These are phyloP conservation scores for Mytilinidion resinicola DNA, from an alignment of 495 filamentous ascomycete genomes.

Conservation along the genomic window DNA sequence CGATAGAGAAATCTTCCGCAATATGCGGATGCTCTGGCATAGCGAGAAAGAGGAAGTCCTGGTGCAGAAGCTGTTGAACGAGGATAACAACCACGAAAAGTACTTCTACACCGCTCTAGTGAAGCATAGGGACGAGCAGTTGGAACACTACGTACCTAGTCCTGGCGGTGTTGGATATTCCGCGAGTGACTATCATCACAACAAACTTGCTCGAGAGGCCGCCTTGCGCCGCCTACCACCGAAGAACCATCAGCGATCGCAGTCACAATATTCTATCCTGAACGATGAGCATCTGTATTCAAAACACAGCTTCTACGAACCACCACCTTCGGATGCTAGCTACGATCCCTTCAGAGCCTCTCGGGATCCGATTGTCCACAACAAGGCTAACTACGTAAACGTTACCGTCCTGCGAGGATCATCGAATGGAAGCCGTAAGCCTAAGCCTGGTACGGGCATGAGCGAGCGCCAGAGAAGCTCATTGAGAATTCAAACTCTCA, in stretches of 20 bases:
- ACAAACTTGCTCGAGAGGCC: slow-evolving; percentile 46
- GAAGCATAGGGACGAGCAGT: slow-evolving; percentile 69
- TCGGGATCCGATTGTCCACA: slow-evolving; percentile 38
- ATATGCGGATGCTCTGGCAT: slow-evolving; percentile 85
- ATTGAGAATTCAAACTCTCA: slow-evolving; percentile 25
- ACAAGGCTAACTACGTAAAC: slow-evolving; percentile 47
- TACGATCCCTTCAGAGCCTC: slow-evolving; percentile 84
- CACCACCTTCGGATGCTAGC: slow-evolving; percentile 45
- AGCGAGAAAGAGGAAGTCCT: slow-evolving; percentile 64
- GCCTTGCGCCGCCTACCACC: slow-evolving; percentile 33
- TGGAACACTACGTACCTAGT: slow-evolving; percentile 70
- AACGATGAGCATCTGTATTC: slow-evolving; percentile 47
- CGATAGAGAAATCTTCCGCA: slow-evolving; percentile 71
- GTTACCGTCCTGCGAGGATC: slow-evolving; percentile 59
- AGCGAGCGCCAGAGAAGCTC: slow-evolving; percentile 33
- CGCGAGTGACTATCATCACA: slow-evolving; percentile 80
- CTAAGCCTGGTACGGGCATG: slow-evolving; percentile 13
- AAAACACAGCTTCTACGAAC: slow-evolving; percentile 40
- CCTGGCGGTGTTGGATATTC: slow-evolving; percentile 64
- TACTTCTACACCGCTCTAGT: slow-evolving; percentile 81
- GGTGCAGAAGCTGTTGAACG: slow-evolving; percentile 55
- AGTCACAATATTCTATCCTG: slow-evolving; percentile 67
- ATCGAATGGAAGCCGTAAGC: slow-evolving; percentile 22
- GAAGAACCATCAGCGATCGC: slow-evolving; percentile 46
- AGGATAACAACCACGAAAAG: slow-evolving; percentile 84